phyloP scores from a whole-genome alignment of 2,329 filamentous ascomycete species.

The Leptographium lundbergii region DNA sequence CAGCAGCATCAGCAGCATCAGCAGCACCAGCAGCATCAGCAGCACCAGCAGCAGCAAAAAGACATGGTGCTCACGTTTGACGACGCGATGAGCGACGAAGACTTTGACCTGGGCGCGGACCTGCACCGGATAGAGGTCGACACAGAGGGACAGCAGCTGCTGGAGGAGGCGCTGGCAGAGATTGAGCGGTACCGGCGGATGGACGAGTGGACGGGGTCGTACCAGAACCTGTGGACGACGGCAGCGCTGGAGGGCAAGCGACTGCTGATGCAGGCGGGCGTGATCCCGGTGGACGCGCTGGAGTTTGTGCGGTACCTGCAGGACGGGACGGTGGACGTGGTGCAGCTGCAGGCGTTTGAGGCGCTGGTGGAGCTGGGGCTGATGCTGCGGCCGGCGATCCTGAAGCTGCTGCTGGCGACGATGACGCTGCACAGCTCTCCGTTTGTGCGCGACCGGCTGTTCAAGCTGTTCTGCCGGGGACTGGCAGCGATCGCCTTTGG shows the following conservation, averaged over 20 bases:
- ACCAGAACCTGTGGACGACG: slow-evolving; percentile 54
- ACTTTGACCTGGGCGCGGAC: slow-evolving; percentile 22
- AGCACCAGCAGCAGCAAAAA: background rate
- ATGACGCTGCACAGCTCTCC: slow-evolving; percentile 52
- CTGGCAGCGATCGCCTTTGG: slow-evolving; percentile 53
- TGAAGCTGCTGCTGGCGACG: slow-evolving; percentile 43
- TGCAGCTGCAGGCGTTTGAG: slow-evolving; percentile 55
- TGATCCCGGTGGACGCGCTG: slow-evolving; percentile 39
- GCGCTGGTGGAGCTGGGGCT: slow-evolving; percentile 50
- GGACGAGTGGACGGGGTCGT: slow-evolving; percentile 56
- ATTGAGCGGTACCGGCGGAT: slow-evolving; percentile 55
- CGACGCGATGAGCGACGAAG: slow-evolving; percentile 8
- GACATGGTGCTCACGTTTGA: slow-evolving; percentile 25
- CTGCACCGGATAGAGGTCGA: slow-evolving; percentile 28
- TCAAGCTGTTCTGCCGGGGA: slow-evolving; percentile 45
- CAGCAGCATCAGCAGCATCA: background rate
- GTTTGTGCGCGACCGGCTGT: slow-evolving; percentile 46
- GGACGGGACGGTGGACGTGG: slow-evolving; percentile 48
- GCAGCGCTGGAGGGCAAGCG: slow-evolving; percentile 50
- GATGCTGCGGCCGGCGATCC: slow-evolving; percentile 40
- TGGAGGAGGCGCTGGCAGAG: slow-evolving; percentile 43
- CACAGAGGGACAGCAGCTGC: slow-evolving; percentile 26
- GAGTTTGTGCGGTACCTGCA: slow-evolving; percentile 53
- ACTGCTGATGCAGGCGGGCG: slow-evolving; percentile 49
- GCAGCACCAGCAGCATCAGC: slow-evolving; percentile 6